Evolutionary conservation across 2,329 filamentous ascomycete species (phyloP), one percentile per base, ranked within the genome.

Genomic region (Fusarium vanettenii): DNA sequence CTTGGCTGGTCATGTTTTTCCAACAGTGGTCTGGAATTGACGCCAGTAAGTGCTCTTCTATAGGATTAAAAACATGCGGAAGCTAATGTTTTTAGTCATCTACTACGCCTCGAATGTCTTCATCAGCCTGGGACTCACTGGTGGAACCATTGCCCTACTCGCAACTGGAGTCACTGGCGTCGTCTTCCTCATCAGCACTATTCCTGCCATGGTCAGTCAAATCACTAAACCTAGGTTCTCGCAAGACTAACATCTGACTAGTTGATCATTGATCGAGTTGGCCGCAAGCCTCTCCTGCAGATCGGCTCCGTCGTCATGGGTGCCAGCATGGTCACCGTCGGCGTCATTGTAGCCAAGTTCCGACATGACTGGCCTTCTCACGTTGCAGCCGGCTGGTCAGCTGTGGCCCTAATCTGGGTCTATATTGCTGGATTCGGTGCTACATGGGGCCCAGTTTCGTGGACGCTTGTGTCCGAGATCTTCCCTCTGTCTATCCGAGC

Each of bases 151-250:
- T 9, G 86, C 87, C 18, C 86, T 94, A 1, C 85, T 94, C 8
- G 92, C 92, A 0, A 94, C 92, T 0, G 92, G 92, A 14, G 92
- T 94, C 0, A 92, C 92, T 6, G 92, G 92, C 5, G 91, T 94
- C 43, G 89, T 90, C 61, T 92, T 93, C 87, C 91, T 93, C 75
- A 69, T 82, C 18, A 76, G 68, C 57, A 82, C 81, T 2, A 64
- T 82, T 2, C 81, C 81, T 1, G 77, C 80, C 1, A 82, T 82
- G 80, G 79, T 74, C 14, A 39, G 55, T 25, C 5, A 13, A 13
- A 22, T 22, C 3, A 6, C n/a, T 2, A 8, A 8, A 4, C 11
- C 10, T 8, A 1, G 2, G 3, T 22, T 45, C 1, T 22, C 6
- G 13, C 41, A 22, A 25, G 33, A 39, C 33, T 37, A 59, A 59